Evolutionary conservation across 352 stramenopile genomes (phyloP), one percentile per base, ranked within the genome.

Genomic region (Pythium brassicae): DNA sequence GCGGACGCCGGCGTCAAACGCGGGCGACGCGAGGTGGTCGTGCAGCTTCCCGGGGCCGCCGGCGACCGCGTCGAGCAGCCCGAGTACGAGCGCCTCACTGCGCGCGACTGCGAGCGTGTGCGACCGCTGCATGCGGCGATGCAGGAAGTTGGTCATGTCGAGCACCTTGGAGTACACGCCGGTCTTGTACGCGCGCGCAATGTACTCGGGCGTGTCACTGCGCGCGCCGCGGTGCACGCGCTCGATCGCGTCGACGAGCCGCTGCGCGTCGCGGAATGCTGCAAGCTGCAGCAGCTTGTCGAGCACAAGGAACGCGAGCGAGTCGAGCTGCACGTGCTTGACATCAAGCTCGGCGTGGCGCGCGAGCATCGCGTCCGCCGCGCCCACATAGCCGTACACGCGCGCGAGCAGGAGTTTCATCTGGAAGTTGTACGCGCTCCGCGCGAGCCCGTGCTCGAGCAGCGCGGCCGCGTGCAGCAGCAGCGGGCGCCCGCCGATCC

Each of bases 391-490:
- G 10, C 65, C 78, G 59, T 95, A 95, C 26, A 95, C 66, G 22
- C 78, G 85, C 25, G 72, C 86, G 32, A 95, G 66, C 12, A 93
- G 61, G n/a, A 95, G 69, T 68, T 93, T 93, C 83, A 95, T 93
- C 69, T 95, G 85, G 62, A 95, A 95, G 57, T 95, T 95, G 76
- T 92, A 95, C 27, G 78, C 71, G 52, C 85, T 95, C 48, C 86
- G 81, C 32, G 74, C 72, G n/a, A 95, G 53, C 0, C 79, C 85
- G 42, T 82, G 85, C 61, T 95, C 85, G 0, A 95, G 62, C 44
- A 91, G 59, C 32, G 66, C 66, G 29, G 78, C 81, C 0, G 78
- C 71, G 15, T 80, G 71, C 23, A 88, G 48, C 3, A 95, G 61
- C 29, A 87, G 53, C 19, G 74, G 60, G 6, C 68, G 68, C 15